phyloP scores from a whole-genome alignment of 2,329 filamentous ascomycete species.

The Colletotrichum sp. region DNA sequence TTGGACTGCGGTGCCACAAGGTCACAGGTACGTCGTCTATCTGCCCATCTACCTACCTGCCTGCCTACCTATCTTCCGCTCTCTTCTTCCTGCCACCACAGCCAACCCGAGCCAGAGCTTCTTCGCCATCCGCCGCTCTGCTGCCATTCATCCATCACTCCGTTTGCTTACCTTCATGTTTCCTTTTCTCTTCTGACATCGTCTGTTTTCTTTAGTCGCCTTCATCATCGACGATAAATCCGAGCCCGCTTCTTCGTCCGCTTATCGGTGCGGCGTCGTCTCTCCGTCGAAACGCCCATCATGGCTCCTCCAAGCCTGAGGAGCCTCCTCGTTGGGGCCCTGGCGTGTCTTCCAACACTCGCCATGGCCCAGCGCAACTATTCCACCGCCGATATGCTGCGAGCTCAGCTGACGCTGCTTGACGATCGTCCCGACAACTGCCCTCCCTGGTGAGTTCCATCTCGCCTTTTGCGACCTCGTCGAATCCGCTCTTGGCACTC shows the following conservation, averaged over 20 bases:
- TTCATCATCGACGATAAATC: not conserved
- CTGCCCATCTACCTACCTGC: not conserved
- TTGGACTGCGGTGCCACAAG: not conserved
- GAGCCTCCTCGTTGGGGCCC: conserved; percentile 43
- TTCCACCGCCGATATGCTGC: conserved; percentile 62
- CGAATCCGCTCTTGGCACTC: not conserved
- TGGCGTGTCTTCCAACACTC: conserved; percentile 44
- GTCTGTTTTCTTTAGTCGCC: not conserved
- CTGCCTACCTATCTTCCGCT: not conserved
- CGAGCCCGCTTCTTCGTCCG: not conserved
- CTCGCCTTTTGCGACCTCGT: conserved; percentile 24
- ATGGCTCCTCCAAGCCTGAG: conserved; percentile 46
- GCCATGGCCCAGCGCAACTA: conserved; percentile 55
- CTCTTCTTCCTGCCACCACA: not conserved
- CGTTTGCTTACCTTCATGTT: not conserved
- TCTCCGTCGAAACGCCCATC: not conserved
- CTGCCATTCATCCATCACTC: not conserved
- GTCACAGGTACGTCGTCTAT: not conserved
- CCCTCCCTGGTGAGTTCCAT: conserved; percentile 70
- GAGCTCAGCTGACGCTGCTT: conserved; percentile 72
- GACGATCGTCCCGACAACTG: conserved; percentile 78
- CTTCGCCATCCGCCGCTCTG: not conserved
- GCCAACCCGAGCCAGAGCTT: conserved; percentile 11
- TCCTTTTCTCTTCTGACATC: not conserved
- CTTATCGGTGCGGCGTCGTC: not conserved